Conservation (phyloP, 2,329 filamentous ascomycete genomes). For the Pseudopyrenochaeta lycopersici region DNA sequence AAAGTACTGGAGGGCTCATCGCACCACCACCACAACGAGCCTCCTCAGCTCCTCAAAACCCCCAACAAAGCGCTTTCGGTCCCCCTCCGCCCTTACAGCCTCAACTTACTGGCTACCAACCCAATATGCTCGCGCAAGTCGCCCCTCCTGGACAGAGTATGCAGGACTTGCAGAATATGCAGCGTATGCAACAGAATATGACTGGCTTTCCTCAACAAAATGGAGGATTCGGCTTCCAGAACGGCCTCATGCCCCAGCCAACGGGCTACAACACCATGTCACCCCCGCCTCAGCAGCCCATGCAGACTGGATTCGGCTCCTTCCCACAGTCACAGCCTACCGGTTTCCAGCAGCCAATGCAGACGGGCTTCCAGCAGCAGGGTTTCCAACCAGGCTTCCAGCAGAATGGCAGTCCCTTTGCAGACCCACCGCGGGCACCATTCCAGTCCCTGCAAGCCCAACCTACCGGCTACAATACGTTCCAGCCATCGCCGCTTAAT, state of each 20-base stretch:
- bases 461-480: slow-evolving; percentile 50
- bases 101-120: slow-evolving; percentile 78
- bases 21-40: slow-evolving; percentile 82
- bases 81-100: slow-evolving; percentile 77
- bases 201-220: slow-evolving; percentile 52
- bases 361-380: slow-evolving; percentile 55
- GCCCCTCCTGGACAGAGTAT: slow-evolving; percentile 80
- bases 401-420: slow-evolving; percentile 58
- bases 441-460: slow-evolving; percentile 52
- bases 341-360: slow-evolving; percentile 53
- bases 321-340: slow-evolving; percentile 59
- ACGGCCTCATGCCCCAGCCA: slow-evolving; percentile 49
- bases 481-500: slow-evolving; percentile 51
- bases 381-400: slow-evolving; percentile 60
- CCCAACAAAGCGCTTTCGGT: slow-evolving; percentile 71
- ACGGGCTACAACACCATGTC: slow-evolving; percentile 46
- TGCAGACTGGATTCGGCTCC: slow-evolving; percentile 48
- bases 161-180: slow-evolving; percentile 66
- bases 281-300: slow-evolving; percentile 53
- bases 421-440: slow-evolving; percentile 62
- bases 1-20: slow-evolving; percentile 69
- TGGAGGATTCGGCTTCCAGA: slow-evolving; percentile 43
- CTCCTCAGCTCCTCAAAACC: slow-evolving; percentile 86
- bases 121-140: slow-evolving; percentile 67
- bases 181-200: slow-evolving; percentile 47